Base-by-base conservation (phyloP, 2,329 filamentous ascomycete species). In the Fusarium avenaceum region DNA sequence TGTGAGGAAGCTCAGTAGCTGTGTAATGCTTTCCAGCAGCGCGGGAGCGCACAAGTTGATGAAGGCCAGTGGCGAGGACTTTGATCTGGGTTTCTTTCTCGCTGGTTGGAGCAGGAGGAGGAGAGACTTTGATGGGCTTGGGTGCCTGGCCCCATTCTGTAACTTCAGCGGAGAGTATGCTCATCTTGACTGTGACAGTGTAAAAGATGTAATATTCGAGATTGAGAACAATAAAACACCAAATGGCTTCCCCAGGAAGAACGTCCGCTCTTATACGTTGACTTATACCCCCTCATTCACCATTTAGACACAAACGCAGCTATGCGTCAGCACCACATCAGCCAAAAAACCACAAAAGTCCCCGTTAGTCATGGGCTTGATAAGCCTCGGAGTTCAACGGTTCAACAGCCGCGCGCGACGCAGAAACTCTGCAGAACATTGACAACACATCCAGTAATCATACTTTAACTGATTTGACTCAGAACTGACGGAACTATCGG, bases 11-110 rank as follows among this genome's bases (percentile, higher is more conserved):
- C 0, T 72, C 72, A 7, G 78, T 77, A 4, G 82, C 79, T 20
- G 82, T 81, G 77, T 87, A 89, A 76, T 89, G 87, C n/a, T 75
- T 78, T 2, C 87, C 86, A 2, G 81, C 66, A 19, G 86, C 86
- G 30, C 86, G 83, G 40, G 79, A 78, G 48, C 83, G 83, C 43
- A 89, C 86, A 6, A 89, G 76, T 14, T 81, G 80, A 73, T 87
- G 86, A 15, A 87, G 77, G 28, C 85, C 86, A 4, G 81, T 73
- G 14, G 85, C 85, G 47, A 85, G 70, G 63, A 89, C 79, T 65
- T 82, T 83, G 75, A 89, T 79, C 53, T 83, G 84, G 43, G 86
- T 68, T 58, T 82, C 77, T 28, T 75, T 74, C 8, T 74, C 71
- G 45, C 69, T 47, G 17, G 75, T 62, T 19, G 83, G 79, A 0